These are phyloP conservation scores for Fusarium acutatum DNA, from an alignment of 2,329 filamentous ascomycete genomes.

Conservation along the genomic window DNA sequence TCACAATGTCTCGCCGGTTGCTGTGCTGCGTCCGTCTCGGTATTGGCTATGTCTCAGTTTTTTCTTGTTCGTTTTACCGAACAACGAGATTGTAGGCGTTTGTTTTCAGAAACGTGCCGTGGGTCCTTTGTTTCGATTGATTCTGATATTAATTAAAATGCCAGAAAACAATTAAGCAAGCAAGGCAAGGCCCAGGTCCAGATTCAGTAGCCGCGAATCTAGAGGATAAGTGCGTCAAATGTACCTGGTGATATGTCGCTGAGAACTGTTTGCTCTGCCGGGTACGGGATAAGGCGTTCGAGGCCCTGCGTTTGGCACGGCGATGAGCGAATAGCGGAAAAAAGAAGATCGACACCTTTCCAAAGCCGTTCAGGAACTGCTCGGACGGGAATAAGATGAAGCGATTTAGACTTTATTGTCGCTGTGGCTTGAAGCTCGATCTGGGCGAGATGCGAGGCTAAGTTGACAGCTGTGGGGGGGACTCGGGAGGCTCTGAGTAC, in stretches of 20 bases:
- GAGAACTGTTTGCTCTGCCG: neutral
- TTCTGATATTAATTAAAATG: constrained; percentile 21
- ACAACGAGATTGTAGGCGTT: constrained; percentile 21
- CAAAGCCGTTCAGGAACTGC: constrained; percentile 18
- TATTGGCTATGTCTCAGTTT: constrained; percentile 25
- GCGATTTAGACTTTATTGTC: constrained; percentile 4
- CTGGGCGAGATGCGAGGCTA: neutral
- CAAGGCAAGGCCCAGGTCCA: constrained; percentile 1
- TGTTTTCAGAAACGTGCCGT: constrained; percentile 20
- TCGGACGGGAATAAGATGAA: constrained; percentile 9
- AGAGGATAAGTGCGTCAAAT: constrained; percentile 1
- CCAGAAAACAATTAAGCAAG: constrained; percentile 1
- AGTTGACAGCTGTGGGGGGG: constrained; percentile 19
- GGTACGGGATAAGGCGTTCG: constrained; percentile 26
- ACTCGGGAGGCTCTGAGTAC: constrained; percentile 4
- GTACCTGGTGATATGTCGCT: neutral
- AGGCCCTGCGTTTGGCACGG: constrained; percentile 29
- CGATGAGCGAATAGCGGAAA: constrained; percentile 6
- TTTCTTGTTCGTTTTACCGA: constrained; percentile 9
- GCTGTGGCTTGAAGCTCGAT: constrained; percentile 18
- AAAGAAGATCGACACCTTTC: constrained; percentile 14
- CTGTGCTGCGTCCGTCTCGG: constrained; percentile 26
- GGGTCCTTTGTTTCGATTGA: constrained; percentile 1
- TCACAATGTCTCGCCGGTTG: constrained; percentile 18
- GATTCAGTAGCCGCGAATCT: constrained; percentile 11